phyloP scores from a whole-genome alignment of 495 filamentous ascomycete genomes.

The Penicillium dipodomyicola region DNA sequence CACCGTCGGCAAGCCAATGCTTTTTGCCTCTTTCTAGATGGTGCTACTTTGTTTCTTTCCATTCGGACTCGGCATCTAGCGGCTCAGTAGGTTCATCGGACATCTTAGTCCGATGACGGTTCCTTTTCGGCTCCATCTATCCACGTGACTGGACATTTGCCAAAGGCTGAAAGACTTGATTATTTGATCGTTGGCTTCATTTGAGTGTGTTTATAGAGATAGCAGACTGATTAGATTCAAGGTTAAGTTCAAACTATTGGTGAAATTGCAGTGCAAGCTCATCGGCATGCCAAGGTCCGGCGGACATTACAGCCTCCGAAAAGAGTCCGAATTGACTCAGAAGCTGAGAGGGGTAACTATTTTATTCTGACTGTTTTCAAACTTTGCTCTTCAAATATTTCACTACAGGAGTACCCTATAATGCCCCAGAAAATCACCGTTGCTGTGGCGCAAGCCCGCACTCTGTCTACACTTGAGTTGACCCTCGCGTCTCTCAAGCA shows the following conservation, averaged over 20 bases:
- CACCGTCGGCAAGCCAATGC: slow-evolving; percentile 17
- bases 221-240: not conserved
- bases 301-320: not conserved
- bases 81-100: not conserved
- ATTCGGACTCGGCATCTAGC: slow-evolving; percentile 1
- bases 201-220: not conserved
- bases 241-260: not conserved
- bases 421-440: slow-evolving; percentile 60
- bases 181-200: not conserved
- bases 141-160: slow-evolving; percentile 1
- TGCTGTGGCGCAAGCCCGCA: slow-evolving; percentile 59
- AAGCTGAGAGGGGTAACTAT: not conserved
- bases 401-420: not conserved
- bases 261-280: not conserved
- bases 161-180: not conserved
- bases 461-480: slow-evolving; percentile 58
- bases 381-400: not conserved
- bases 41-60: not conserved
- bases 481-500: slow-evolving; percentile 66
- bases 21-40: slow-evolving; percentile 13
- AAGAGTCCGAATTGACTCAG: slow-evolving; percentile 2
- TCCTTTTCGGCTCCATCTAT: not conserved
- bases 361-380: not conserved
- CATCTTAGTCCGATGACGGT: slow-evolving; percentile 1
- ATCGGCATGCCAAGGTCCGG: slow-evolving; percentile 4